Base-by-base conservation (phyloP, 768 basidiomycete genomes). In the Boletus barrowsii region DNA sequence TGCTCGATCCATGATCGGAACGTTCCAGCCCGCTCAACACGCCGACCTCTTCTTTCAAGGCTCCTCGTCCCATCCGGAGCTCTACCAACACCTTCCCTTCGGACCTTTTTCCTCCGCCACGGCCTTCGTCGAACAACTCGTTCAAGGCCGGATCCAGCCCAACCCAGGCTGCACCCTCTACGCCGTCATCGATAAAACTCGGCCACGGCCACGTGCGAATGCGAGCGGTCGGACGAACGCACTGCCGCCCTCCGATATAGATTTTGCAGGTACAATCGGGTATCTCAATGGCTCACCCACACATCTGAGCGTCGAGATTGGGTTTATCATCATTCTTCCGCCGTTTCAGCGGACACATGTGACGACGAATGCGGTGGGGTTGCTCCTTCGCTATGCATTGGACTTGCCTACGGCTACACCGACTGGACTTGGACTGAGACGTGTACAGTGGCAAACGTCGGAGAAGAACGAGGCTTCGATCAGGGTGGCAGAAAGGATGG, bases 331-430 rank as follows among this genome's bases (percentile, higher is more conserved):
- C 45, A 76, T 82, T 40, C 68, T 83, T 1, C 82, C 84, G 1
- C 65, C 63, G 2, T 88, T 84, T 64, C 85, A 86, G 54, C 73
- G 82, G 15, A 87, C 83, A 0, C 83, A 87, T 57, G 78, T 88
- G 32, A 76, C 83, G 3, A 77, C 83, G 4, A 79, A 81, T 55
- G 77, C 79, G 1, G 67, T 76, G 14, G 81, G 80, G 0, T 62
- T 83, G 4, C 68, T 84, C 10, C 69, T 90, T 18, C 69, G 74
- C n/a, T 80, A 77, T 47, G 71, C 78, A 9, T 65, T 80, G 13
- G 71, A 79, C 49, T 53, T 68, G 3, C 77, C 80, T 0, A 62
- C 63, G 7, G 64, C 65, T 15, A 36, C 43, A 2, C 49, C 41
- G 5, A 67, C 73, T 24, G 81, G 80, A 1, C 71, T 88, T 3